These are phyloP conservation scores for Podaxis sp. DNA, from an alignment of 768 basidiomycete genomes.

Conservation along the genomic window DNA sequence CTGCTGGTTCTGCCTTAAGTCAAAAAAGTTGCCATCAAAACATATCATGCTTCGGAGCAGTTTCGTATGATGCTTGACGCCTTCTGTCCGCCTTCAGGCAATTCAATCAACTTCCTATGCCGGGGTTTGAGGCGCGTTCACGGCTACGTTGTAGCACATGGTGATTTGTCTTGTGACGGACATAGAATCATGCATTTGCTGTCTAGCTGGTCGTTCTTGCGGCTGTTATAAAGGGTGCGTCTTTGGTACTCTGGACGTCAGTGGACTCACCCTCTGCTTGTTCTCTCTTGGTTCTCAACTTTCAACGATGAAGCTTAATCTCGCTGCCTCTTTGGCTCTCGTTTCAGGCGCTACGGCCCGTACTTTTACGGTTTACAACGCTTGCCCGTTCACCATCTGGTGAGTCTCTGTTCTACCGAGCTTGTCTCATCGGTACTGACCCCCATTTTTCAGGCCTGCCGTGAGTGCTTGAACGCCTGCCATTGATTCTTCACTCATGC, in stretches of 20 bases:
- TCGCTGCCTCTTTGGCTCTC: constrained; percentile 10
- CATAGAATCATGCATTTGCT: too few species aligned
- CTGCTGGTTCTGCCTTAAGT: neutral
- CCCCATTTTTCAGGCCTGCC: constrained; percentile 30
- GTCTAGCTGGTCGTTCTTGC: neutral
- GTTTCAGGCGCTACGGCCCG: constrained; percentile 11
- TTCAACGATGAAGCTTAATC: constrained; percentile 12
- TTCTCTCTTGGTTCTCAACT: neutral
- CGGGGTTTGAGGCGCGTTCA: constrained; percentile 3
- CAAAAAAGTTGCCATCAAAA: neutral
- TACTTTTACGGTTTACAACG: constrained; percentile 45
- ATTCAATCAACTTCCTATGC: neutral
- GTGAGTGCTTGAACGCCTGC: constrained; percentile 17
- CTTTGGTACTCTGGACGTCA: neutral
- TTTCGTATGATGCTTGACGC: neutral
- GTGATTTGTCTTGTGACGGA: too few species aligned
- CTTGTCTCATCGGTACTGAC: neutral
- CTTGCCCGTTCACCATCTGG: constrained; percentile 68
- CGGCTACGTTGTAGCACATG: neutral
- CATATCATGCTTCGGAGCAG: neutral
- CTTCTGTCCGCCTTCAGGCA: neutral
- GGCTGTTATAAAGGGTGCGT: neutral
- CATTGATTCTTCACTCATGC: neutral
- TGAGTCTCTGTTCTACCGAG: constrained; percentile 22
- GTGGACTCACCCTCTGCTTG: neutral